These are phyloP conservation scores for Allium sativum DNA, from an alignment of 106 monocot species.

Conservation along the genomic window DNA sequence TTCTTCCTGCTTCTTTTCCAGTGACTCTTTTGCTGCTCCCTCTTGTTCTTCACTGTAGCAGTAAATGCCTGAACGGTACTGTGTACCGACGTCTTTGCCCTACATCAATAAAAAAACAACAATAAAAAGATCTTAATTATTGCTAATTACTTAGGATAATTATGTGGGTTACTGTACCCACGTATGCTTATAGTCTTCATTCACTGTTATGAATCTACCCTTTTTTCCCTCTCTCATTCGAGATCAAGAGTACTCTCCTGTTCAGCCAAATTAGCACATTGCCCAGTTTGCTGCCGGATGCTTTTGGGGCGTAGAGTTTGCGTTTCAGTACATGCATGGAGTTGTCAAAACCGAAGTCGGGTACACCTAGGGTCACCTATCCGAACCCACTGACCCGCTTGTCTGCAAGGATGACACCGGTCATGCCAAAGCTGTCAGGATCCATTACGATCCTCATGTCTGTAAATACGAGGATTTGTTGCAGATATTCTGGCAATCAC, in stretches of 20 bases:
- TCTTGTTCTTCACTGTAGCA: constrained; percentile 57
- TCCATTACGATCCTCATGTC: constrained; percentile 50
- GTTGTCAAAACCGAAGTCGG: constrained; percentile 75
- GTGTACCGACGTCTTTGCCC: constrained; percentile 76
- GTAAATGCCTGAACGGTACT: constrained; percentile 82
- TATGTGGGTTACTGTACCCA: no score
- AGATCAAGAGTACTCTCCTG: constrained; percentile 45
- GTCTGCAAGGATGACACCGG: constrained; percentile 50
- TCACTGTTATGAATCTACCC: no score
- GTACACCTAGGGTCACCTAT: constrained; percentile 55
- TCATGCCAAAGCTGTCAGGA: constrained; percentile 63
- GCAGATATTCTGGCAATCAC: constrained; percentile 51
- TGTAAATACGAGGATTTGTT: constrained; percentile 49
- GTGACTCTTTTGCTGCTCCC: constrained; percentile 33
- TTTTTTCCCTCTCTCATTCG: constrained; percentile 26
- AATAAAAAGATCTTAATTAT: no score
- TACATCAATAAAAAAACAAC: constrained; percentile 3
- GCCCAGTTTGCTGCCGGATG: constrained; percentile 74
- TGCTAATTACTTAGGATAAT: no score
- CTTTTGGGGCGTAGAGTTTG: constrained; percentile 67
- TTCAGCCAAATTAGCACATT: constrained; percentile 23
- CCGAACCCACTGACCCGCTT: constrained; percentile 38
- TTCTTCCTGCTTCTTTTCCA: constrained; percentile 43
- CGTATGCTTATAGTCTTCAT: no score
- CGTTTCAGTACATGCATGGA: constrained; percentile 54